Percentiles rank a stretch among this genome's conserved stretches.
phyloP scores from a whole-genome alignment of 1,284 basidiomycete genomes.

The Ganoderma meredithae region DNA sequence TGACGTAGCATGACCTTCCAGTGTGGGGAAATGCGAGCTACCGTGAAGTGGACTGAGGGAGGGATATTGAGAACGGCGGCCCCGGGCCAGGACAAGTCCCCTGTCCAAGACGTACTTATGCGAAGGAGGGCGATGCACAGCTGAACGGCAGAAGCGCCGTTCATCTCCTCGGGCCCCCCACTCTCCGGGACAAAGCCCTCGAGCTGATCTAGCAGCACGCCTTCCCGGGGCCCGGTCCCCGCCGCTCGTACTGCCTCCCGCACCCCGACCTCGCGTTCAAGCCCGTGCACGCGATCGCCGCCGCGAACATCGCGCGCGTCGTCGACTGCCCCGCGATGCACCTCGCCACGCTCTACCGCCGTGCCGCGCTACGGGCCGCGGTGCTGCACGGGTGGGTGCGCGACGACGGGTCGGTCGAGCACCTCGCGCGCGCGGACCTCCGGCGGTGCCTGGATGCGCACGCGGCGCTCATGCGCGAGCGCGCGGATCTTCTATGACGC shows the following conservation, averaged over 20 bases:
- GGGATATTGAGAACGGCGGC: too few species aligned
- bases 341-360: neutral
- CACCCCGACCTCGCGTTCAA: neutral
- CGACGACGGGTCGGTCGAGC: neutral
- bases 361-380: neutral
- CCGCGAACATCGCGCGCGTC: neutral
- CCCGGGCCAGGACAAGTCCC: too few species aligned
- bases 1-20: neutral
- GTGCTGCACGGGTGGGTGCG: neutral
- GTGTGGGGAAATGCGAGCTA: neutral
- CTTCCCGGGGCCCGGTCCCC: neutral
- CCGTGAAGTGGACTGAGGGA: neutral
- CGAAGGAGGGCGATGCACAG: too few species aligned
- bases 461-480: neutral
- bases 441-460: neutral
- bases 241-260: neutral
- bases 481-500: neutral
- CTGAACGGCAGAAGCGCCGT: too few species aligned
- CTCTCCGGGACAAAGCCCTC: too few species aligned
- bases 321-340: neutral
- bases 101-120: too few species aligned
- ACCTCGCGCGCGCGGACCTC: neutral
- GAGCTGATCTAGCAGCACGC: neutral
- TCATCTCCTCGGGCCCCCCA: too few species aligned
- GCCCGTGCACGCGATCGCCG: neutral